Percentiles rank a stretch among this genome's conserved stretches.
Evolutionary conservation across 2,329 filamentous ascomycete species (phyloP).

Genomic region (Botrytis pseudocinerea): DNA sequence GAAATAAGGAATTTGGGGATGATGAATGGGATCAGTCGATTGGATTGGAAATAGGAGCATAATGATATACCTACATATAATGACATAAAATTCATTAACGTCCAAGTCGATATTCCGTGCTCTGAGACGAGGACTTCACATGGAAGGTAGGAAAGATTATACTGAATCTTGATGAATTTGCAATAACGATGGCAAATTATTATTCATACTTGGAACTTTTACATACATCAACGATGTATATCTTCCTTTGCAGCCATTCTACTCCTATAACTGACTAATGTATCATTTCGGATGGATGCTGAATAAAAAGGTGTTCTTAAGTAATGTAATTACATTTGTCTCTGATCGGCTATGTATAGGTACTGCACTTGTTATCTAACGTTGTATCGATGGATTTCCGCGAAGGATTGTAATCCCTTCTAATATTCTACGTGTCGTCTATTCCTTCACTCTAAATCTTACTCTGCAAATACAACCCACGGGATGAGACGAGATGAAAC

Average conservation of each 20-base stretch:
- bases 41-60: not conserved
- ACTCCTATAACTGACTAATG: not conserved
- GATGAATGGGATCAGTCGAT: not conserved
- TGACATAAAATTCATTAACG: not conserved
- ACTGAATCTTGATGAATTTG: not conserved
- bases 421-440: not conserved
- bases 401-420: not conserved
- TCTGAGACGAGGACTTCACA: not conserved
- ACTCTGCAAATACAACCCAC: not conserved
- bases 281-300: not conserved
- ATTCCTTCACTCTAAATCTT: constrained; percentile 7
- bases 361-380: not conserved
- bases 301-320: too few species aligned
- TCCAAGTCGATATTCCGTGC: not conserved
- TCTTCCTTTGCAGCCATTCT: not conserved
- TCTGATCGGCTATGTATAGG: not conserved
- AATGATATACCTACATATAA: not conserved
- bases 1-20: not conserved
- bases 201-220: not conserved
- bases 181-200: not conserved
- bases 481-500: constrained; percentile 16
- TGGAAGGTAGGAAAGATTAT: not conserved
- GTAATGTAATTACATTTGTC: not conserved
- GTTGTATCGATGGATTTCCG: constrained; percentile 10
- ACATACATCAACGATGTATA: not conserved